A percentile compares a stretch with the other conserved stretches of the same genome.
Evolutionary conservation across 306 rosid genomes (phyloP).

Genomic region (Calophaca sinica): DNA sequence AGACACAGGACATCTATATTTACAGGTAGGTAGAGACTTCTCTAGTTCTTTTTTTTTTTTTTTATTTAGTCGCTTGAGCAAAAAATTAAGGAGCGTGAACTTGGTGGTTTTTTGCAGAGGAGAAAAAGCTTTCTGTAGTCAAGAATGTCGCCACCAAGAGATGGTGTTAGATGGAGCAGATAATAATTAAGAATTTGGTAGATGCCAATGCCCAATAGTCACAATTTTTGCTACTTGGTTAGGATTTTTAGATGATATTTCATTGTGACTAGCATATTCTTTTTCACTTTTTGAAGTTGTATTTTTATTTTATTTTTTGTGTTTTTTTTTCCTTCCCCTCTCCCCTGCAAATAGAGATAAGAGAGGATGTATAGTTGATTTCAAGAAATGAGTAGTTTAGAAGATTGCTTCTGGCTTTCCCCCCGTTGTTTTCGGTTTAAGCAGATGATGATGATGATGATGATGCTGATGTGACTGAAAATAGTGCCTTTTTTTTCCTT

Average conservation of each 20-base stretch:
- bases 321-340: not conserved
- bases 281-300: conserved; percentile 1
- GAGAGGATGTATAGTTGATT: conserved; percentile 58
- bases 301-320: not conserved
- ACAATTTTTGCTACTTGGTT: conserved; percentile 40
- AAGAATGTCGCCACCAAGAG: conserved; percentile 81
- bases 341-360: conserved; percentile 66
- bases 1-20: conserved; percentile 79
- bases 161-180: conserved; percentile 70
- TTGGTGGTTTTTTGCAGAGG: conserved; percentile 62
- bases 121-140: conserved; percentile 89
- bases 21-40: conserved; percentile 57
- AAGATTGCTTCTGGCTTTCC: too few relatives aligned
- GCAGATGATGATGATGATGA: conserved; percentile 46
- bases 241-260: not conserved
- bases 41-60: not conserved
- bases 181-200: conserved; percentile 52
- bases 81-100: too few relatives aligned
- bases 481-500: conserved; percentile 38
- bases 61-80: not conserved
- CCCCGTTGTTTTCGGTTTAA: conserved; percentile 50
- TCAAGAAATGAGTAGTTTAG: conserved; percentile 48
- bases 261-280: conserved; percentile 3
- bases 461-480: conserved; percentile 42
- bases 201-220: not conserved